Conservation (phyloP, 192 early-diverging fungal species). For the Backusella psychrophila region DNA sequence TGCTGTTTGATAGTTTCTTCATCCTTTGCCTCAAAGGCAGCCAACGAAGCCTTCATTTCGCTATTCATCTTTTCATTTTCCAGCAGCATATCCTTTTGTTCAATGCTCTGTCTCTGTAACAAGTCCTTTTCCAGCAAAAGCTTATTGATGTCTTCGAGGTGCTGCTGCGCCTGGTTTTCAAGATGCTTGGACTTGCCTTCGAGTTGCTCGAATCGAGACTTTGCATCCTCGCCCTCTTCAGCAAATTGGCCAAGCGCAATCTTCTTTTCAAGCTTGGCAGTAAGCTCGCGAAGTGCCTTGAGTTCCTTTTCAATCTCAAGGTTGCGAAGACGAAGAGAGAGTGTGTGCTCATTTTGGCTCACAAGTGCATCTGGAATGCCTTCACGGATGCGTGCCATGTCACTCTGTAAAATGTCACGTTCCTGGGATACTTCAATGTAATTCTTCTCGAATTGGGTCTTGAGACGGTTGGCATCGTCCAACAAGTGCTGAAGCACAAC, state of each 20-base stretch:
- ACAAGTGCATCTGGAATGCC: constrained; percentile 34
- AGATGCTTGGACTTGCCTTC: constrained; percentile 32
- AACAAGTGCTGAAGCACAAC: constrained; percentile 36
- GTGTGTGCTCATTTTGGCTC: constrained; percentile 25
- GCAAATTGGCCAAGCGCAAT: constrained; percentile 10
- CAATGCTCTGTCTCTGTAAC: constrained; percentile 46
- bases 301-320: constrained; percentile 38
- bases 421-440: constrained; percentile 32
- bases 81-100: constrained; percentile 51
- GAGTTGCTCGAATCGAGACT: constrained; percentile 43
- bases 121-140: constrained; percentile 57
- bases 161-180: constrained; percentile 40
- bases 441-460: constrained; percentile 36
- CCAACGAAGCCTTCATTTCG: constrained; percentile 24
- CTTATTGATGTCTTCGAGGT: constrained; percentile 51
- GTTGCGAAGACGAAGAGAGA: constrained; percentile 27
- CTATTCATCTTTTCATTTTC: constrained; percentile 52
- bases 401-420: constrained; percentile 36
- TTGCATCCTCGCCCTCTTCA: constrained; percentile 34
- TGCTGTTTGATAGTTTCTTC: constrained; percentile 53
- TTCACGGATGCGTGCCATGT: constrained; percentile 34
- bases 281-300: constrained; percentile 31
- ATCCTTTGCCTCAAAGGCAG: constrained; percentile 51
- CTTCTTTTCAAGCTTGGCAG: constrained; percentile 15
- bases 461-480: constrained; percentile 43